phyloP scores from a whole-genome alignment of 106 monocot species.

The Acorus calamus region DNA sequence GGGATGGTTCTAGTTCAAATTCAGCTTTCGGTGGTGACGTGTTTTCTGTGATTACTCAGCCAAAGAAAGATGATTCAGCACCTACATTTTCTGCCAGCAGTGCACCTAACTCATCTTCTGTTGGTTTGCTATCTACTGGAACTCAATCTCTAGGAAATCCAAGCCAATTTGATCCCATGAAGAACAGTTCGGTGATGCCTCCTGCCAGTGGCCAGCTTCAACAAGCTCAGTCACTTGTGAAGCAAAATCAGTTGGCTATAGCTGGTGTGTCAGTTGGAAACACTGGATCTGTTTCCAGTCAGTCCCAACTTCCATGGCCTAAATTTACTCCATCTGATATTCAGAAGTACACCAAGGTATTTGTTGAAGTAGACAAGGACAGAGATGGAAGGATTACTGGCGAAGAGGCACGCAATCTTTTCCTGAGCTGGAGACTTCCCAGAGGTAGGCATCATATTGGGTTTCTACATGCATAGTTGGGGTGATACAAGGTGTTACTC shows the following conservation, averaged over 20 bases:
- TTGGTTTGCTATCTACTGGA: conserved; percentile 10
- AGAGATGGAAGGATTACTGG: conserved; percentile 98
- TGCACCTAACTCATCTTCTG: neutral
- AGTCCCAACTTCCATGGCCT: conserved; percentile 51
- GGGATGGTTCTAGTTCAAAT: conserved; percentile 15
- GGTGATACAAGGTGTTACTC: too few species aligned
- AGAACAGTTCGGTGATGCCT: conserved; percentile 12
- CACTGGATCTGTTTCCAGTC: neutral
- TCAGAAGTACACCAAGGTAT: conserved; percentile 81
- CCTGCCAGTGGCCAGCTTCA: conserved; percentile 30
- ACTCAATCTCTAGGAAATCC: conserved; percentile 24
- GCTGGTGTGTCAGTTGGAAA: conserved; percentile 17
- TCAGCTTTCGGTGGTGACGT: conserved; percentile 23
- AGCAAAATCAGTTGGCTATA: conserved; percentile 29
- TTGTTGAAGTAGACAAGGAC: conserved; percentile 90
- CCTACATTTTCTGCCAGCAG: conserved; percentile 20
- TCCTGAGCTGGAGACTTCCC: conserved; percentile 97
- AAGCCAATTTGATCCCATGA: conserved; percentile 24
- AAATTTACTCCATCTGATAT: conserved; percentile 70
- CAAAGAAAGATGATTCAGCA: conserved; percentile 22
- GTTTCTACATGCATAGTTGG: too few species aligned
- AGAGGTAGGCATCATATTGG: conserved; percentile 58
- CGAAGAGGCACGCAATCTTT: conserved; percentile 68
- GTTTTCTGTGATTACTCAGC: conserved; percentile 31
- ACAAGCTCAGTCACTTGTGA: conserved; percentile 25